A percentile compares a stretch with the other conserved stretches of the same genome.
These are phyloP conservation scores for Elaphomyces granulatus DNA, from an alignment of 495 filamentous ascomycete species.

Conservation along the genomic window DNA sequence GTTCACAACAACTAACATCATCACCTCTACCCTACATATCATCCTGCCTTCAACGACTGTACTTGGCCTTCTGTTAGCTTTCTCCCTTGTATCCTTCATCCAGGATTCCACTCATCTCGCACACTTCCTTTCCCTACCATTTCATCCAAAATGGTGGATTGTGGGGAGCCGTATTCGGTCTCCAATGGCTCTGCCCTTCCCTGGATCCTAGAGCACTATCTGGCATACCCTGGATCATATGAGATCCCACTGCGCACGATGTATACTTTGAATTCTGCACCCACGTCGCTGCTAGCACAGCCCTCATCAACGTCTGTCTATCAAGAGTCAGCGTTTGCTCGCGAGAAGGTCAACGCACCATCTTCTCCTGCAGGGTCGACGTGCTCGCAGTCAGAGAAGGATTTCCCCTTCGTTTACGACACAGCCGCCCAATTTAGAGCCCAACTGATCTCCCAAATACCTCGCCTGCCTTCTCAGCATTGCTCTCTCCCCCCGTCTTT, in stretches of 20 bases:
- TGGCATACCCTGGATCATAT: constrained; percentile 50
- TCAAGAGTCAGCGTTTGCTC: constrained; percentile 22
- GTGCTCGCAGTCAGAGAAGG: constrained; percentile 4
- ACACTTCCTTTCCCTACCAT: no score
- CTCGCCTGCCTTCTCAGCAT: constrained; percentile 46
- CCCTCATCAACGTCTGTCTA: constrained; percentile 17
- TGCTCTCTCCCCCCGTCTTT: constrained; percentile 54
- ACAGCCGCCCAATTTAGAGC: constrained; percentile 47
- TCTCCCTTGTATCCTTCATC: no score
- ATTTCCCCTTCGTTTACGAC: constrained; percentile 16
- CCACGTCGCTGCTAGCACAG: constrained; percentile 25
- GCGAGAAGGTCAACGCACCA: constrained; percentile 19
- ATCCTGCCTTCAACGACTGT: no score
- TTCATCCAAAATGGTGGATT: not conserved
- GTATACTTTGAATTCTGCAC: constrained; percentile 55
- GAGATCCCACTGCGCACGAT: constrained; percentile 63
- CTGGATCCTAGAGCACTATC: constrained; percentile 56
- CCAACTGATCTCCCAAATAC: constrained; percentile 47
- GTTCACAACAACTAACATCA: no score
- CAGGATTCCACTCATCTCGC: no score
- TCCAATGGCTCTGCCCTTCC: constrained; percentile 33
- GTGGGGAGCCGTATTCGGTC: not conserved
- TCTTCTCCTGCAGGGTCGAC: constrained; percentile 22
- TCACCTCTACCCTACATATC: no score
- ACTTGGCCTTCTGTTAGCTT: no score